phyloP scores from a whole-genome alignment of 305 asterid genomes.

The Fraxinus paxiana region DNA sequence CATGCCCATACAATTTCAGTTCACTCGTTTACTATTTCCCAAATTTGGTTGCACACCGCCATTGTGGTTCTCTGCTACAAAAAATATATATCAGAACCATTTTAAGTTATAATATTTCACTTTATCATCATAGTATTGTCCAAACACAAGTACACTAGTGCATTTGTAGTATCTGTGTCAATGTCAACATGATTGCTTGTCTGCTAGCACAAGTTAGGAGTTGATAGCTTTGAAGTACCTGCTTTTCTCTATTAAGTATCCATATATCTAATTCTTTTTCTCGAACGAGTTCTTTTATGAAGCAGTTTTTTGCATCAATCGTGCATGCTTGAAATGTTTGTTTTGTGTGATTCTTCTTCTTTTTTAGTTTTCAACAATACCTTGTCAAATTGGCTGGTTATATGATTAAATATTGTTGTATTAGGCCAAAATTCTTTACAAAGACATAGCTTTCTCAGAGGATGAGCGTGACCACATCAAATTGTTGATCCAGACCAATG shows the following conservation, averaged over 20 bases:
- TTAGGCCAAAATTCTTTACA: constrained; percentile 93
- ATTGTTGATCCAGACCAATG: constrained; percentile 85
- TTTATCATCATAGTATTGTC: background rate
- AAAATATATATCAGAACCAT: background rate
- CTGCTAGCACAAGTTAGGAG: constrained; percentile 10
- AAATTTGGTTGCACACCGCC: background rate
- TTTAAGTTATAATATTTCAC: background rate
- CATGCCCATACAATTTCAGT: background rate
- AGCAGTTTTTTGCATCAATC: background rate
- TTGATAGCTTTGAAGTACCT: constrained; percentile 10
- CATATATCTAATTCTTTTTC: background rate
- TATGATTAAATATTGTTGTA: constrained; percentile 21
- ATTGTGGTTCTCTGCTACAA: background rate
- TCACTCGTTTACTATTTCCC: background rate
- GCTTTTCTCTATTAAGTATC: background rate
- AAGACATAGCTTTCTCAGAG: constrained; percentile 81
- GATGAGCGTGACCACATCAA: constrained; percentile 84
- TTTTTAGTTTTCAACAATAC: background rate
- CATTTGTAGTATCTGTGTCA: background rate
- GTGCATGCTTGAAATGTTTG: constrained; percentile 1
- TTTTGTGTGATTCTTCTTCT: background rate
- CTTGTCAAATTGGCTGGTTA: constrained; percentile 22
- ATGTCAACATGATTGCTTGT: constrained; percentile 1
- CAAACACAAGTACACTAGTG: background rate
- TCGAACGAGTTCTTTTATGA: constrained; percentile 17